These are phyloP conservation scores for Vigna radiata DNA, from an alignment of 306 rosid species.

Conservation along the genomic window DNA sequence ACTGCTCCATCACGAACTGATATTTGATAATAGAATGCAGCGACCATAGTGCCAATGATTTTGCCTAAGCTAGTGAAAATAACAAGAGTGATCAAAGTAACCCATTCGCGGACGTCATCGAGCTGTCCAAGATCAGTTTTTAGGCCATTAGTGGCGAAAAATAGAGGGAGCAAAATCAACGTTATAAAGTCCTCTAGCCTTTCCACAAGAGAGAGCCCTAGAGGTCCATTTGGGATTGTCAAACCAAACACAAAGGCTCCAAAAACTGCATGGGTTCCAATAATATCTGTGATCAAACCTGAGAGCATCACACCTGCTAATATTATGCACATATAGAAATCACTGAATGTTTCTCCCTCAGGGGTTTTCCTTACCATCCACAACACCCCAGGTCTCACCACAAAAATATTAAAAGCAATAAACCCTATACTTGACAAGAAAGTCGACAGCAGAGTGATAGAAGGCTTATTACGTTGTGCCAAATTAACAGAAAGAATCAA, in stretches of 20 bases:
- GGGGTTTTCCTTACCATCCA: constrained; percentile 82
- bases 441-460: constrained; percentile 68
- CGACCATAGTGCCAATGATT: constrained; percentile 68
- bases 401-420: constrained; percentile 54
- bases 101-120: constrained; percentile 47
- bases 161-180: constrained; percentile 81
- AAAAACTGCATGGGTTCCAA: constrained; percentile 84
- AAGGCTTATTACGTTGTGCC: constrained; percentile 47
- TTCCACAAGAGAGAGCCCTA: constrained; percentile 75
- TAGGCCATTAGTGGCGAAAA: constrained; percentile 86
- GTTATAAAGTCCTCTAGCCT: constrained; percentile 90
- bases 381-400: constrained; percentile 59
- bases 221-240: constrained; percentile 80
- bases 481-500: constrained; percentile 69
- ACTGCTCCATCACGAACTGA: constrained; percentile 67
- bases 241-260: constrained; percentile 93
- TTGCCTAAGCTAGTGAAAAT: constrained; percentile 67
- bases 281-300: constrained; percentile 83
- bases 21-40: constrained; percentile 65
- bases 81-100: constrained; percentile 49
- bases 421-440: constrained; percentile 59
- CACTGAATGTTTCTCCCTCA: constrained; percentile 77
- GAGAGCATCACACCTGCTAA: constrained; percentile 86
- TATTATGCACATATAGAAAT: constrained; percentile 70
- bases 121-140: constrained; percentile 63